Evolutionary conservation across 2,329 filamentous ascomycete genomes (phyloP).

Genomic region (Sporothrix sp.): DNA sequence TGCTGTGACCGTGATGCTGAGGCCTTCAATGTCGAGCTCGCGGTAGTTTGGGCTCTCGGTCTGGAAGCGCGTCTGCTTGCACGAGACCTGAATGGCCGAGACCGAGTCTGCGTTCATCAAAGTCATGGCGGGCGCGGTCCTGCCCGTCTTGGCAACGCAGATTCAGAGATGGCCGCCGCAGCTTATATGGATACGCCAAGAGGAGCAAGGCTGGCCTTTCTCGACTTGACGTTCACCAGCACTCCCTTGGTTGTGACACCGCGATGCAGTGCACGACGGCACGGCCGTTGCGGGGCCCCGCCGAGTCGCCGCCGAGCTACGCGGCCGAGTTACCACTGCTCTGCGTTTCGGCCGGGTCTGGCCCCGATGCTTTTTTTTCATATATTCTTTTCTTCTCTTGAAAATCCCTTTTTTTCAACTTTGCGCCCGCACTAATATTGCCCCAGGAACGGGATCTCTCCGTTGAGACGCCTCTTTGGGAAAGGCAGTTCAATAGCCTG

Average conservation of each 20-base stretch:
- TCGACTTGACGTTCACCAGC: no score
- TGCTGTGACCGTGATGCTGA: conserved; percentile 57
- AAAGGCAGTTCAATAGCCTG: neutral
- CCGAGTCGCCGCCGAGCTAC: neutral
- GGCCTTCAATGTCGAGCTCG: conserved; percentile 59
- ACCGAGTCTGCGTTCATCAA: conserved; percentile 40
- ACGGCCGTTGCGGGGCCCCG: neutral
- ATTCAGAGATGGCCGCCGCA: neutral
- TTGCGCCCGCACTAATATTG: neutral
- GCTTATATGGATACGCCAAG: no score
- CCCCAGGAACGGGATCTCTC: no score
- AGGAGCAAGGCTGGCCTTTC: no score
- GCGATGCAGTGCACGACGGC: neutral
- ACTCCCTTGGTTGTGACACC: no score
- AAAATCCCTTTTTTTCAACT: neutral
- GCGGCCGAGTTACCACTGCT: neutral
- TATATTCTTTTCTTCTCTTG: neutral
- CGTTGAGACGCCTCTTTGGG: neutral
- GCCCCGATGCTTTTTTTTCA: neutral
- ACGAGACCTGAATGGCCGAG: conserved; percentile 49
- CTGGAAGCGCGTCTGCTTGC: conserved; percentile 59
- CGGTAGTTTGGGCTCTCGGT: conserved; percentile 44
- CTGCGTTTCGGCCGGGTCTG: neutral
- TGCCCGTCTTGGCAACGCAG: no score
- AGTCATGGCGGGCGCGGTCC: conserved; percentile 8